Evolutionary conservation across 176 grass and related monocot genomes (phyloP).

Genomic region (Oryza rufipogon): DNA sequence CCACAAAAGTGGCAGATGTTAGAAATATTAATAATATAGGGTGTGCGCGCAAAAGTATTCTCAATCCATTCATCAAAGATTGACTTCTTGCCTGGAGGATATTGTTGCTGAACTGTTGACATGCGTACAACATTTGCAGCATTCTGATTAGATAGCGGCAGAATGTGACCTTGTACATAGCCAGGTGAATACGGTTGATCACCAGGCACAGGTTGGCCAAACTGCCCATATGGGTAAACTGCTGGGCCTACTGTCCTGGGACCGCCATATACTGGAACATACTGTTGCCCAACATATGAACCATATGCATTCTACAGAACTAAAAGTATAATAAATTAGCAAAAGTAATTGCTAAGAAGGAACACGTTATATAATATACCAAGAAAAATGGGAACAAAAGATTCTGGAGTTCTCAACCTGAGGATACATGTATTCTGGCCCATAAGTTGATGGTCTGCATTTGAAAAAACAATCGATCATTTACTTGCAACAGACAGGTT

Average conservation of each 20-base stretch:
- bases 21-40: slow-evolving; percentile 12
- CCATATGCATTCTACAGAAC: slow-evolving; percentile 78
- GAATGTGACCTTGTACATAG: slow-evolving; percentile 58
- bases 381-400: background rate
- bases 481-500: slow-evolving; percentile 21
- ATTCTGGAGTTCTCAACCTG: slow-evolving; percentile 60
- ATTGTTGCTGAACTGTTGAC: slow-evolving; percentile 56
- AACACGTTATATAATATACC: background rate
- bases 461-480: slow-evolving; percentile 30
- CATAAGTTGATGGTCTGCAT: slow-evolving; percentile 74
- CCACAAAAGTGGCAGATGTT: slow-evolving; percentile 8
- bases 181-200: slow-evolving; percentile 65
- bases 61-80: slow-evolving; percentile 12
- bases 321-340: slow-evolving; percentile 57
- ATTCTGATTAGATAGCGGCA: slow-evolving; percentile 62
- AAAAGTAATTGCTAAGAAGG: slow-evolving; percentile 12
- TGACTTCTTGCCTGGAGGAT: slow-evolving; percentile 61
- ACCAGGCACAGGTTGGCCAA: slow-evolving; percentile 50
- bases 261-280: slow-evolving; percentile 60
- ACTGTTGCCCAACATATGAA: slow-evolving; percentile 70
- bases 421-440: slow-evolving; percentile 67
- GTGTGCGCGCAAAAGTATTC: background rate
- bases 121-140: slow-evolving; percentile 41
- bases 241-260: slow-evolving; percentile 57
- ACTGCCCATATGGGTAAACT: slow-evolving; percentile 74